Conservation (phyloP, 768 basidiomycete species). For the Psilocybe sp. region DNA sequence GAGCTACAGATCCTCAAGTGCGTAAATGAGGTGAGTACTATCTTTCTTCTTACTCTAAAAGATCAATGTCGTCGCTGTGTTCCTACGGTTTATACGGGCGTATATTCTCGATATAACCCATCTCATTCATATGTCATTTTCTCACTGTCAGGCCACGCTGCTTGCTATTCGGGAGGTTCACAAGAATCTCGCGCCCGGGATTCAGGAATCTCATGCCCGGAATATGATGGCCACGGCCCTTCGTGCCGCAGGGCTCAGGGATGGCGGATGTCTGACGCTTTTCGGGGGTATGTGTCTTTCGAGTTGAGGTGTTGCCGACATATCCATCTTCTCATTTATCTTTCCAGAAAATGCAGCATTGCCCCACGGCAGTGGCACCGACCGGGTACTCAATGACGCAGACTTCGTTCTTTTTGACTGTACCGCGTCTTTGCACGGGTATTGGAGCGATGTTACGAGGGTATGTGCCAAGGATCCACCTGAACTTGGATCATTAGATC, state of each 20-base stretch:
- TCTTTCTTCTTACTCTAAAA: neutral
- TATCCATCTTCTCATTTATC: neutral
- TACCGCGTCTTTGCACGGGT: constrained; percentile 69
- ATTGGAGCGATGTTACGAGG: constrained; percentile 76
- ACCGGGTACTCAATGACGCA: constrained; percentile 47
- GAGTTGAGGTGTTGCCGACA: neutral
- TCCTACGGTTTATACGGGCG: neutral
- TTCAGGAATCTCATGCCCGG: constrained; percentile 70
- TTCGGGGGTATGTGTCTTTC: constrained; percentile 63
- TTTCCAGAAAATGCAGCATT: constrained; percentile 77
- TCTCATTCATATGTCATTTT: constrained; percentile 2
- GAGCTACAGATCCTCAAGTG: constrained; percentile 75
- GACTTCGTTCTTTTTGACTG: constrained; percentile 80
- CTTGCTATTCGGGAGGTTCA: constrained; percentile 69
- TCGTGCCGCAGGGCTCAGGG: constrained; percentile 52
- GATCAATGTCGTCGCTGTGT: neutral
- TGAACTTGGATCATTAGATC: neutral
- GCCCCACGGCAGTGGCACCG: constrained; percentile 79
- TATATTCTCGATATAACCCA: neutral
- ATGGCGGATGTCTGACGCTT: constrained; percentile 61
- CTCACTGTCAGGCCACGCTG: constrained; percentile 59
- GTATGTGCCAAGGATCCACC: constrained; percentile 34
- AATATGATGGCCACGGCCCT: constrained; percentile 58
- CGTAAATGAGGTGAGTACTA: constrained; percentile 64
- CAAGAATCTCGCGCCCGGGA: constrained; percentile 61